Evolutionary conservation across 331 rosid species (phyloP).

Genomic region (Prunus yedoensis): DNA sequence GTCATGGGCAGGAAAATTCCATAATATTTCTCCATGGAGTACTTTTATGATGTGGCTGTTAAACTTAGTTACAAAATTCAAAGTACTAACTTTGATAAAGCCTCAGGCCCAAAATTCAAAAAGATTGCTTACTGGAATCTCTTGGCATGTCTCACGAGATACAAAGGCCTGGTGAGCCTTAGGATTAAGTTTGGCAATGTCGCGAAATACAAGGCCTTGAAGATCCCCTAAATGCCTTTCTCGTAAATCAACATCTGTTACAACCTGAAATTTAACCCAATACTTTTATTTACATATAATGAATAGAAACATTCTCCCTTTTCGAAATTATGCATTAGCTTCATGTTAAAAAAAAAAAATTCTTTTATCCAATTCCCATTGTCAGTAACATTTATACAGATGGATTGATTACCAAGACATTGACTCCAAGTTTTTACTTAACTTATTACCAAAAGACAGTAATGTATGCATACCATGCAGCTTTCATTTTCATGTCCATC

Average conservation of each 20-base stretch:
- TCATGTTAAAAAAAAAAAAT: too few relatives aligned
- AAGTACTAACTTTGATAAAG: neutral
- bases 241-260: slow-evolving; percentile 64
- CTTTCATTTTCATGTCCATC: slow-evolving; percentile 3
- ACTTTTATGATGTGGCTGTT: neutral
- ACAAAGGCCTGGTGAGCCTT: slow-evolving; percentile 48
- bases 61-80: neutral
- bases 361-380: too few relatives aligned
- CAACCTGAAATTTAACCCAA: slow-evolving; percentile 51
- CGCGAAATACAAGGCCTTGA: slow-evolving; percentile 63
- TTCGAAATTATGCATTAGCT: neutral
- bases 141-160: slow-evolving; percentile 53
- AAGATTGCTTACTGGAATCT: slow-evolving; percentile 68
- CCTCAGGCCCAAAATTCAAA: neutral
- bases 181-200: slow-evolving; percentile 45
- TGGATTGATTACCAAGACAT: neutral
- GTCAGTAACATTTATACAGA: too few relatives aligned
- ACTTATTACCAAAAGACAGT: slow-evolving; percentile 7
- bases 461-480: slow-evolving; percentile 14
- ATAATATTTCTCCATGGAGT: neutral
- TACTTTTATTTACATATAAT: neutral
- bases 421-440: neutral
- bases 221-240: slow-evolving; percentile 88
- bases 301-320: neutral
- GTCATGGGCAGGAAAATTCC: neutral